Evolutionary conservation across 108 stramenopile genomes (phyloP), one percentile per base, ranked within the genome.

Genomic region (Skeletonema potamos): DNA sequence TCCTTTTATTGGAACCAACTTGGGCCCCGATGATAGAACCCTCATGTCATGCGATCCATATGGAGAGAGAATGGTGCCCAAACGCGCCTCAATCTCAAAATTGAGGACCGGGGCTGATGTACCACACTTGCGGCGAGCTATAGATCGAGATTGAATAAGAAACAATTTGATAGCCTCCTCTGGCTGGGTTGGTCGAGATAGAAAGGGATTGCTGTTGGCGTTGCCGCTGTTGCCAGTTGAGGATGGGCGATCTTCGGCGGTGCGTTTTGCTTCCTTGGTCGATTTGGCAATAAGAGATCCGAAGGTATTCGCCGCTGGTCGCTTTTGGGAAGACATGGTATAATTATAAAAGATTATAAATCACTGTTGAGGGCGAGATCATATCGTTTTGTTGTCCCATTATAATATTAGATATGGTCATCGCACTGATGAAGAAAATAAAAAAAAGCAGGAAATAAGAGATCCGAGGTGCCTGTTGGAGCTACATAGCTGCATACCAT

Each of bases 1-100:
- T 26, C 83, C 84, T 11, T 87, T 73, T 26, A 61, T 39, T 29
- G 63, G 57, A 30, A 87, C 55, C 9, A 71, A 79, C 61, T 91
- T 91, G 30, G 87, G 70, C 48, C 92, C 92, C 32, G 84, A 85
- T 26, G 85, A 77, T 1, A 85, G 70, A 1, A 88, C 89, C 1
- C 92, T 82, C 54, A 87, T 89, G 27, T 73, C 65, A 15, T 73
- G 85, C 22, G 34, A 13, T 1, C 79, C 82, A 63, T 76, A 76
- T 20, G 89, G 83, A n/a, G 89, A 70, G 7, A 85, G 60, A 30
- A 94, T 79, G 28, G 90, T 82, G 12, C 93, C 93, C 22, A 94
- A 58, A 11, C 89, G 74, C 22, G 86, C 89, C 76, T 94, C 93
- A 57, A 94, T 86, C 70, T 94, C 93, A 3, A 76, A 24, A 11